phyloP scores from a whole-genome alignment of 208 protist genomes.

The Naegleria gruberi region DNA sequence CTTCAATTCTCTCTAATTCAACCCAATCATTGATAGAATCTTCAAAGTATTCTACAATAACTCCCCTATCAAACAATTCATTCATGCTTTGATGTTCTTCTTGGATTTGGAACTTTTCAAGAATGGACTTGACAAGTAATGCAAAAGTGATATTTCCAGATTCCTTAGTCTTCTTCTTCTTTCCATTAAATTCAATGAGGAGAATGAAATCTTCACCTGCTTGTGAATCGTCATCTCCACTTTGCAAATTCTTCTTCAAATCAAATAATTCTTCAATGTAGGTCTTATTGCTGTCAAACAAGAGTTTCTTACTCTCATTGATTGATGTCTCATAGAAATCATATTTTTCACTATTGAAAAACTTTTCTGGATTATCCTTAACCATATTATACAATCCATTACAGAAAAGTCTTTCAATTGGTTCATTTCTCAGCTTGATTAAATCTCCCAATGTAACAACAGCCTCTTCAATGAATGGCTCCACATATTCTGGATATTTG shows the following conservation, averaged over 20 bases:
- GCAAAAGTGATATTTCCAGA: not conserved
- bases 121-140: not conserved
- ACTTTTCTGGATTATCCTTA: not conserved
- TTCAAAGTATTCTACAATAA: not conserved
- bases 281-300: too few species aligned
- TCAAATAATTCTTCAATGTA: too few species aligned
- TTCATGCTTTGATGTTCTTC: not conserved
- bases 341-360: not conserved
- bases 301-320: too few species aligned
- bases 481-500: too few species aligned
- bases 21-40: not conserved
- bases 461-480: too few species aligned
- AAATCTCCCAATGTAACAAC: too few species aligned
- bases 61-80: not conserved
- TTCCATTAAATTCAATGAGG: not conserved
- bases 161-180: not conserved
- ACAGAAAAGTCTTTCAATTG: not conserved
- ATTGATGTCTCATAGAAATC: too few species aligned
- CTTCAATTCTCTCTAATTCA: not conserved
- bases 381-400: not conserved
- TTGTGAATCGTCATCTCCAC: too few species aligned
- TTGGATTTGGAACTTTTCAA: not conserved
- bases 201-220: not conserved
- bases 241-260: too few species aligned
- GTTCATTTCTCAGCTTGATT: too few species aligned